phyloP scores from a whole-genome alignment of 257 asterid species.

The Coffea eugenioides region DNA sequence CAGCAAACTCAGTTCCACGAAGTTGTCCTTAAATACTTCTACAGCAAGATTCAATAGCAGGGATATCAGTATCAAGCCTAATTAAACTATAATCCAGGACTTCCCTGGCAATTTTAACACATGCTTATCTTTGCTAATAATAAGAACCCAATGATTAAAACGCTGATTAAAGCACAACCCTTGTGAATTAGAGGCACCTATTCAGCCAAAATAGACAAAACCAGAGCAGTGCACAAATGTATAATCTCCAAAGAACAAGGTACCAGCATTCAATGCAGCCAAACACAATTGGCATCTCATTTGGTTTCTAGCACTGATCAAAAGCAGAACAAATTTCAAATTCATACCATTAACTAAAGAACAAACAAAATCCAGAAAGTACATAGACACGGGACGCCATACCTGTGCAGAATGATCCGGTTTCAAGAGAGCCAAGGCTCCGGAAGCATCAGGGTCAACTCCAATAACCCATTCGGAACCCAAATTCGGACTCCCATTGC shows the following conservation, averaged over 20 bases:
- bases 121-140: background rate
- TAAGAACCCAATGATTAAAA: background rate
- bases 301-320: background rate
- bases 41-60: too few species aligned
- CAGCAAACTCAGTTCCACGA: too few species aligned
- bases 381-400: background rate
- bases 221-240: too few species aligned
- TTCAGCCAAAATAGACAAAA: too few species aligned
- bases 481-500: constrained; percentile 18
- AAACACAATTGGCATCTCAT: background rate
- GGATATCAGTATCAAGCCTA: background rate
- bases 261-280: background rate
- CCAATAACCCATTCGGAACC: constrained; percentile 65
- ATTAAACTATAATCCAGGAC: background rate
- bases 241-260: too few species aligned
- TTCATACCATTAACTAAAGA: too few species aligned
- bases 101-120: background rate
- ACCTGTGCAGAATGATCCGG: constrained; percentile 64
- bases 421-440: constrained; percentile 72
- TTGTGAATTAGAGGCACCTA: background rate
- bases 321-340: background rate
- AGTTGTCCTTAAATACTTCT: too few species aligned
- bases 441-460: constrained; percentile 75
- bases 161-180: background rate
- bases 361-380: background rate